Conservation (phyloP, 2,329 filamentous ascomycete species). For the Arthrinium phaeospermum region DNA sequence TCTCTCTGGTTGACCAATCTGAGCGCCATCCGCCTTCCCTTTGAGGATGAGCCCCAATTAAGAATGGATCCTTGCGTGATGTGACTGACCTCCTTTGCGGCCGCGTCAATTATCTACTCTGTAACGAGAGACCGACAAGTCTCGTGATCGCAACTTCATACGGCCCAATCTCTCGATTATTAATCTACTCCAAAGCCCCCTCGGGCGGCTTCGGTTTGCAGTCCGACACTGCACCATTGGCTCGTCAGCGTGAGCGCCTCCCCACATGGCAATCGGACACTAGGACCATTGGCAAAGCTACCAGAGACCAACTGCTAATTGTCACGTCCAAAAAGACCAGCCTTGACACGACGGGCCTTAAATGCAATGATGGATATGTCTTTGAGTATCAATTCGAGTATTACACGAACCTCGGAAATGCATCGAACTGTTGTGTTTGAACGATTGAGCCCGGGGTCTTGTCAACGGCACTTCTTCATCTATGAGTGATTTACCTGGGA, state of each 20-base stretch:
- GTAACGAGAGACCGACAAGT: too few relatives aligned
- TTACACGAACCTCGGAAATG: too few relatives aligned
- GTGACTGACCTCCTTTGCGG: background rate
- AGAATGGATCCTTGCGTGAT: background rate
- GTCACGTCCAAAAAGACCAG: too few relatives aligned
- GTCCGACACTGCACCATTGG: background rate
- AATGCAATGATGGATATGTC: too few relatives aligned
- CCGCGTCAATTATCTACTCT: background rate
- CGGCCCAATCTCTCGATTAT: background rate
- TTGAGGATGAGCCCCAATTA: background rate
- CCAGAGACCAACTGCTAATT: background rate
- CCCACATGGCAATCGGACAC: background rate
- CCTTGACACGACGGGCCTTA: too few relatives aligned
- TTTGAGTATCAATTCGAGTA: too few relatives aligned
- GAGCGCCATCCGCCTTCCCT: background rate
- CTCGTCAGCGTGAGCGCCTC: background rate
- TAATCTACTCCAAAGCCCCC: background rate
- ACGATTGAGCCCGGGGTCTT: too few relatives aligned
- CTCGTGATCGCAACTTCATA: background rate
- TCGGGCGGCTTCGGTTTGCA: background rate
- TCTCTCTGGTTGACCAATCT: background rate
- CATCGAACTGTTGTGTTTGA: too few relatives aligned
- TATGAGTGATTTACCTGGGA: too few relatives aligned
- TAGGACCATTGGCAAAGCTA: background rate
- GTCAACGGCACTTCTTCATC: too few relatives aligned